Base-by-base conservation (phyloP, 1,284 basidiomycete genomes). In the Ustilago bromivora region DNA sequence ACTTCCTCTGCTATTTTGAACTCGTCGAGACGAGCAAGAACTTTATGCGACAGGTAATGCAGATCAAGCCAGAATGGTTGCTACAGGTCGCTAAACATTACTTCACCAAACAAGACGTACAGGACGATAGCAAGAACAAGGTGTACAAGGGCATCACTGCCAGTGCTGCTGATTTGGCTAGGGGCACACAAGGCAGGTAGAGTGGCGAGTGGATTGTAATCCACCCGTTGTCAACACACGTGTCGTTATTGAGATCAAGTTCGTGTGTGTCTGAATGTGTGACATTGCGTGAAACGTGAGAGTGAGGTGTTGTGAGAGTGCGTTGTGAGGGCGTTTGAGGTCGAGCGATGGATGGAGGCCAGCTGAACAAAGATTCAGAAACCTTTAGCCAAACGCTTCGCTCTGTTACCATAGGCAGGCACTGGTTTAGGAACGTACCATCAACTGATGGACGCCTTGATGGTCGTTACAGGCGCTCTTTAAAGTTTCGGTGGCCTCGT, bases 11-110 rank as follows among this genome's bases (percentile, higher is more conserved):
- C 66, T 99, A 98, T 88, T 99, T 98, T 85, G 97, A 99, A 87
- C 89, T 97, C 28, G 89, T 90, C 4, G 87, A 90, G 62, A 90
- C 89, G 12, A 87, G 86, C 56, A 89, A 90, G 80, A 89, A 90
- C 80, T 89, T 87, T 80, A 88, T 88, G 85, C 92, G 94, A 66
- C 95, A 98, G 89, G 90, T 95, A 49, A 98, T 98, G 95, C 95
- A 97, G 83, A 98, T 99, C 85, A 96, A 97, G 85, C 93, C 95
- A 0, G 87, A 91, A 49, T 98, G 96, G 96, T 87, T 99, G 54
- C 87, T 97, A 58, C 95, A 98, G 90, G 93, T 85, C 13, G 81
- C 81, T 0, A 72, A 69, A 34, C 81, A 82, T 57, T 82, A 80
- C 46, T 82, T 82, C 28, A 76, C 75, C 5, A 71, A 75, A 28